Conservation (phyloP, 192 early-diverging fungal species). For the Rhizoclosmatium sp. region DNA sequence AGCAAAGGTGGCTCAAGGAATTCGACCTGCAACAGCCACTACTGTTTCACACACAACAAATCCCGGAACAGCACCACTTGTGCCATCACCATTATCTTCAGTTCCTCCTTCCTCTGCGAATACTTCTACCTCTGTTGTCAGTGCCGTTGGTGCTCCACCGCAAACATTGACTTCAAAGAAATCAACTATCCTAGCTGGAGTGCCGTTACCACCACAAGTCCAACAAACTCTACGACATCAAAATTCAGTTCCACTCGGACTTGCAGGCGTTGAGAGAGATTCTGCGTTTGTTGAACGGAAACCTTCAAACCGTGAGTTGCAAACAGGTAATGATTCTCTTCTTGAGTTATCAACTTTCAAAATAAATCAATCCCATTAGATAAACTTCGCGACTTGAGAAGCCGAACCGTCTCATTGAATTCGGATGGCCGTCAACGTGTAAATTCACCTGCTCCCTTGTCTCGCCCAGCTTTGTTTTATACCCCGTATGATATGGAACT, state of each 20-base stretch:
- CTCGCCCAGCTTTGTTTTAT: background rate
- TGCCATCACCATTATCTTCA: background rate
- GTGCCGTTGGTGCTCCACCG: background rate
- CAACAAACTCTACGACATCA: conserved; percentile 16
- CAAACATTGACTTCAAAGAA: background rate
- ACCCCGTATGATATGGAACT: conserved; percentile 17
- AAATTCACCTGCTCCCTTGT: background rate
- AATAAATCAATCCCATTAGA: background rate
- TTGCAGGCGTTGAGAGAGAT: background rate
- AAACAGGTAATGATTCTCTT: background rate
- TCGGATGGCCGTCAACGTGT: background rate
- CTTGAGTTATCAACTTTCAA: background rate
- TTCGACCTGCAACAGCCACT: background rate
- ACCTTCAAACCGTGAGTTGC: background rate
- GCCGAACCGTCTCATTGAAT: conserved; percentile 28
- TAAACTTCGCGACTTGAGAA: conserved; percentile 10
- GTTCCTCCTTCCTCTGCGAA: background rate
- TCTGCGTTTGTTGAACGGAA: conserved; percentile 21
- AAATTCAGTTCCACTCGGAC: conserved; percentile 1
- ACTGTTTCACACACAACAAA: background rate
- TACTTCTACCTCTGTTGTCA: background rate
- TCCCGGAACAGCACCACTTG: background rate
- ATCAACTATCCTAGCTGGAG: background rate
- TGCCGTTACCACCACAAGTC: background rate
- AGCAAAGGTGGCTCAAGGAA: too few relatives aligned